These are phyloP conservation scores for Penicillium paradoxum DNA, from an alignment of 495 filamentous ascomycete genomes.

Conservation along the genomic window DNA sequence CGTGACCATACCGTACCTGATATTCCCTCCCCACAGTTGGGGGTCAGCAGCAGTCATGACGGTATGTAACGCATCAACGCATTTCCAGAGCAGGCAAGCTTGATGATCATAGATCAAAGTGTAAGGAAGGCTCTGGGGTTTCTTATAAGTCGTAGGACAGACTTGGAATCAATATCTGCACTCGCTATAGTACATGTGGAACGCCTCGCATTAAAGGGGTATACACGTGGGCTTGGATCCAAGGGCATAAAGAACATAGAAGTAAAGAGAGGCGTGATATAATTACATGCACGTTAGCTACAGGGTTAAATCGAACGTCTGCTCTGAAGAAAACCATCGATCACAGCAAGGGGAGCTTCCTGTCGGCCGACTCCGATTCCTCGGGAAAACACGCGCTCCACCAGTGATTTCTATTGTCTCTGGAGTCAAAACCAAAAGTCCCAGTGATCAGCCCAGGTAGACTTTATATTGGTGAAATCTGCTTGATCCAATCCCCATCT, in stretches of 20 bases:
- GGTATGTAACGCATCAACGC: conserved; percentile 11
- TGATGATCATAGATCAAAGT: not conserved
- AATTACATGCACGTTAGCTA: not conserved
- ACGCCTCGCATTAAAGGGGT: not conserved
- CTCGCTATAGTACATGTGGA: not conserved
- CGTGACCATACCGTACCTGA: conserved; percentile 29
- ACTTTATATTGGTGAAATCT: not conserved
- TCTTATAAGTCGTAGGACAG: not conserved
- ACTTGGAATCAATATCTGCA: not conserved
- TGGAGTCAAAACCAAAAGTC: not conserved
- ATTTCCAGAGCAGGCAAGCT: not conserved
- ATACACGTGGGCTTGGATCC: not conserved
- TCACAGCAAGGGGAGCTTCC: not conserved
- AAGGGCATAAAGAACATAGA: not conserved
- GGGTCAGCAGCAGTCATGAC: conserved; percentile 13
- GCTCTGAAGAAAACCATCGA: not conserved
- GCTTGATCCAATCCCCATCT: not conserved
- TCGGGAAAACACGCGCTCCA: conserved; percentile 22
- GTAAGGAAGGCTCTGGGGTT: not conserved
- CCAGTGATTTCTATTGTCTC: conserved; percentile 2
- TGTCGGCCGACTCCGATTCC: conserved; percentile 30
- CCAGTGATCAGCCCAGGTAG: not conserved
- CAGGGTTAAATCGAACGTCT: not conserved
- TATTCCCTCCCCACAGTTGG: conserved; percentile 18
- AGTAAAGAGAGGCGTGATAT: not conserved